A percentile compares a stretch with the other conserved stretches of the same genome.
These are phyloP conservation scores for Corniculantispora saksenae DNA, from an alignment of 2,329 filamentous ascomycete species.

Conservation along the genomic window DNA sequence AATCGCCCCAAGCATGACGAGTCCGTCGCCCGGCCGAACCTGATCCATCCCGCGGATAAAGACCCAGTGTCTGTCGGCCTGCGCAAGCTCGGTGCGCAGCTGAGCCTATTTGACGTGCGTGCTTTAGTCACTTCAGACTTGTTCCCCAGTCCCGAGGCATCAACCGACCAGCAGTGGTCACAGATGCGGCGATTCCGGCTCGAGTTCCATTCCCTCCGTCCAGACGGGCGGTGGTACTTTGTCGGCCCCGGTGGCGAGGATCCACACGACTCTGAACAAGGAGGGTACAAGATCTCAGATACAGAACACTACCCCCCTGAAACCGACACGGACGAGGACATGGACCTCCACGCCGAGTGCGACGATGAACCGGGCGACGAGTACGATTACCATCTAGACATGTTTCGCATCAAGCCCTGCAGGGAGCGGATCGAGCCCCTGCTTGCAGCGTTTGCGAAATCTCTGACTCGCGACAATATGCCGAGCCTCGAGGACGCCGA, in stretches of 20 bases:
- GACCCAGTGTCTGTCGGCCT: conserved; percentile 27
- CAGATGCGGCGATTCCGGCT: conserved; percentile 25
- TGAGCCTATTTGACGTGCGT: conserved; percentile 25
- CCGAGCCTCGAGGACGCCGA: conserved; percentile 27
- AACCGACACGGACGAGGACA: conserved; percentile 22
- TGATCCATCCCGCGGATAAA: conserved; percentile 22
- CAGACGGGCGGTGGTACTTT: conserved; percentile 24
- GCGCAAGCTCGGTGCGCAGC: conserved; percentile 23
- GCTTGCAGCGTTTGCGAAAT: conserved; percentile 26
- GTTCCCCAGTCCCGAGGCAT: conserved; percentile 11
- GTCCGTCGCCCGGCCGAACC: conserved; percentile 23
- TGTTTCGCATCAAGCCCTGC: conserved; percentile 27
- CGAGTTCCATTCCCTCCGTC: conserved; percentile 12
- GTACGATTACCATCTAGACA: conserved; percentile 19
- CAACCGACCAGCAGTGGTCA: conserved; percentile 23
- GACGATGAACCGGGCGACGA: conserved; percentile 17
- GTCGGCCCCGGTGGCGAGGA: conserved; percentile 27
- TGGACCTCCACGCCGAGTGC: conserved; percentile 17
- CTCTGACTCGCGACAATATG: conserved; percentile 25
- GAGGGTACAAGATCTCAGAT: conserved; percentile 25
- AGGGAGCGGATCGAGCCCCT: conserved; percentile 26
- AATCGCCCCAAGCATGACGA: conserved; percentile 14
- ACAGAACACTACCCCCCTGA: conserved; percentile 26
- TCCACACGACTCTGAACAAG: conserved; percentile 19
- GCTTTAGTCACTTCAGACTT: conserved; percentile 25